Conservation (phyloP, 1,139 yeast species). For the Fermentozyma sake region DNA sequence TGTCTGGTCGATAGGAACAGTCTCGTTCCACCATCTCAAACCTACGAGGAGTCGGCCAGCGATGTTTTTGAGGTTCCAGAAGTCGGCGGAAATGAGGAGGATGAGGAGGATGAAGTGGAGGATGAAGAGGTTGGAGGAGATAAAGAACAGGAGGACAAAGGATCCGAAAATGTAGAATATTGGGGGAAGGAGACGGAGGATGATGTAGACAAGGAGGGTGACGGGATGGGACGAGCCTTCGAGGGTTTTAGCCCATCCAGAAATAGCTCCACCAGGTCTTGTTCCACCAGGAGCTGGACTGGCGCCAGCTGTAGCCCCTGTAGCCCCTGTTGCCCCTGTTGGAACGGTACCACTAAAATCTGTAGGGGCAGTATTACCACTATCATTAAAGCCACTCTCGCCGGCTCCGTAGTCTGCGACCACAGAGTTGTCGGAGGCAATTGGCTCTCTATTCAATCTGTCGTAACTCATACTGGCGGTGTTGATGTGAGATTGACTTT, state of each 20-base stretch:
- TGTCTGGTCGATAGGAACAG: conserved; percentile 30
- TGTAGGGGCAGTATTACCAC: too few relatives aligned
- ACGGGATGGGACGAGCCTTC: conserved; percentile 74
- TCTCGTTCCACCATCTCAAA: conserved; percentile 91
- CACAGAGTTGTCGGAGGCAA: too few relatives aligned
- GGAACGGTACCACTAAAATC: too few relatives aligned
- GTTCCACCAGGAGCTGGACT: too few relatives aligned
- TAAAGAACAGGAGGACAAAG: conserved; percentile 45
- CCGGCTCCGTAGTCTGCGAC: too few relatives aligned
- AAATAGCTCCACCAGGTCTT: too few relatives aligned
- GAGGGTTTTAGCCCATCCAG: too few relatives aligned
- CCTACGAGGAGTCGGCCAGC: conserved; percentile 89
- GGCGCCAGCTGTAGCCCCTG: too few relatives aligned
- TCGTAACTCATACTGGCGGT: too few relatives aligned
- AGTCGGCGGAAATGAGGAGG: conserved; percentile 77
- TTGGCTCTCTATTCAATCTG: too few relatives aligned
- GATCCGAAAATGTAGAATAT: conserved; percentile 67
- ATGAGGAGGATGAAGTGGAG: conserved; percentile 75
- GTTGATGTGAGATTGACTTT: neutral
- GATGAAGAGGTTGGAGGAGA: conserved; percentile 53
- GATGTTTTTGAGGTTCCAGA: conserved; percentile 91
- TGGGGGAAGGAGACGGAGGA: conserved; percentile 61
- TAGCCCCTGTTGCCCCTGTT: too few relatives aligned
- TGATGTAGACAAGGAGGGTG: conserved; percentile 62
- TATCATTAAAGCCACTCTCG: too few relatives aligned